Percentiles rank a stretch among this genome's conserved stretches.
These are phyloP conservation scores for Hypomyces rosellus DNA, from an alignment of 2,329 filamentous ascomycete genomes.

Conservation along the genomic window DNA sequence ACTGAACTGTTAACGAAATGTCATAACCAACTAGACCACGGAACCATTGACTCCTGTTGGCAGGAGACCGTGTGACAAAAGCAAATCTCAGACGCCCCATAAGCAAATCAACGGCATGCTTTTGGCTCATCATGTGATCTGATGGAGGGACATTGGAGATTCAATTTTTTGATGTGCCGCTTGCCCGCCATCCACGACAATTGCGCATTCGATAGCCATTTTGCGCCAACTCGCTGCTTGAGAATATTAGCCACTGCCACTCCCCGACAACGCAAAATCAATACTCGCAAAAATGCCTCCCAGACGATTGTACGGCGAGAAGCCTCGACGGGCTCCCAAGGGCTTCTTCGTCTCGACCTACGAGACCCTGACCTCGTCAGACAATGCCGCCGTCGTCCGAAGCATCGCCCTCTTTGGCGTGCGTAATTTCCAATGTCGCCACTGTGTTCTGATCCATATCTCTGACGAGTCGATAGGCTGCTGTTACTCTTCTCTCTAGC, in stretches of 20 bases:
- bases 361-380: conserved; percentile 55
- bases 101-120: no score
- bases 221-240: no score
- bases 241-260: conserved; percentile 6
- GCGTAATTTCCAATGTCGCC: conserved; percentile 28
- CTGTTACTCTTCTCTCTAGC: conserved; percentile 61
- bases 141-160: neutral
- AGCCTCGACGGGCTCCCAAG: conserved; percentile 35
- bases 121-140: conserved; percentile 20
- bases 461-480: conserved; percentile 39
- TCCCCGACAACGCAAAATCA: neutral
- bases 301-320: conserved; percentile 51
- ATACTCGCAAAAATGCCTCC: conserved; percentile 49
- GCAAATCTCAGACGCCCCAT: no score
- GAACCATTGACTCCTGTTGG: conserved; percentile 3
- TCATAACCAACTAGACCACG: conserved; percentile 16
- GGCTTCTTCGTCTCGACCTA: conserved; percentile 55
- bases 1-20: conserved; percentile 14
- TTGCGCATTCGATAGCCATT: no score
- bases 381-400: conserved; percentile 63
- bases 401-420: conserved; percentile 64
- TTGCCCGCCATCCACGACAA: neutral
- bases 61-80: no score
- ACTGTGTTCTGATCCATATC: neutral
- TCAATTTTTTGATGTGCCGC: conserved; percentile 17